Evolutionary conservation across 1,139 yeast species (phyloP).

Genomic region (Pichia cactophila): DNA sequence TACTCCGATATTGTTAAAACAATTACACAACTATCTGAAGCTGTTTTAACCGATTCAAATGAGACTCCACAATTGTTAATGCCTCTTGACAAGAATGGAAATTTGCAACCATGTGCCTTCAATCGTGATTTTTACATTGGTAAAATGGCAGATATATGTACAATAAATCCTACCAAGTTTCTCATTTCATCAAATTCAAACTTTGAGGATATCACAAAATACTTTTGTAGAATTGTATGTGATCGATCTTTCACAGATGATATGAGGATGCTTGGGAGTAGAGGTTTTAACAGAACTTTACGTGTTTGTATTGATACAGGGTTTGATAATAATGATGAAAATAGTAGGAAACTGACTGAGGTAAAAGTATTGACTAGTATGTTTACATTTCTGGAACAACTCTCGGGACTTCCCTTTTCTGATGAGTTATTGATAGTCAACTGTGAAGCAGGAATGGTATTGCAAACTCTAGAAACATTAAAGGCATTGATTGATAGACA

Average conservation of each 20-base stretch:
- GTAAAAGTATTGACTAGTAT: slow-evolving; percentile 34
- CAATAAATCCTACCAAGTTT: slow-evolving; percentile 44
- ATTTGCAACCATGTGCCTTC: slow-evolving; percentile 32
- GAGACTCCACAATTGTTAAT: slow-evolving; percentile 11
- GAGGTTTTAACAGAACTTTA: slow-evolving; percentile 43
- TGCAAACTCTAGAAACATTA: slow-evolving; percentile 53
- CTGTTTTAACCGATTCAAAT: slow-evolving; percentile 5
- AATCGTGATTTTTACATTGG: slow-evolving; percentile 37
- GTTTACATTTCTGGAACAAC: slow-evolving; percentile 28
- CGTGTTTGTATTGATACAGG: slow-evolving; percentile 42
- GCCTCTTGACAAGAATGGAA: slow-evolving; percentile 17
- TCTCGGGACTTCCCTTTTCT: slow-evolving; percentile 35
- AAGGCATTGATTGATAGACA: slow-evolving; percentile 68
- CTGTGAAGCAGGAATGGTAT: slow-evolving; percentile 61
- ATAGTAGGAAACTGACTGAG: slow-evolving; percentile 26
- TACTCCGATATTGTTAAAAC: slow-evolving; percentile 41
- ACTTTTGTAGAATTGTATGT: slow-evolving; percentile 40
- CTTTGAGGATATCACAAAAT: slow-evolving; percentile 42
- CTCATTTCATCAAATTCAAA: slow-evolving; percentile 32
- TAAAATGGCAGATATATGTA: slow-evolving; percentile 38
- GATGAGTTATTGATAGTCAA: slow-evolving; percentile 38
- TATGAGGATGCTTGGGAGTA: slow-evolving; percentile 40
- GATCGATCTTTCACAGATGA: slow-evolving; percentile 34
- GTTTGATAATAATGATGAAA: slow-evolving; percentile 24
- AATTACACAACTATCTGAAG: slow-evolving; percentile 37